A percentile compares a stretch with the other conserved stretches of the same genome.
phyloP scores from a whole-genome alignment of 2,329 filamentous ascomycete species.

The Zymoseptoria pseudotritici region DNA sequence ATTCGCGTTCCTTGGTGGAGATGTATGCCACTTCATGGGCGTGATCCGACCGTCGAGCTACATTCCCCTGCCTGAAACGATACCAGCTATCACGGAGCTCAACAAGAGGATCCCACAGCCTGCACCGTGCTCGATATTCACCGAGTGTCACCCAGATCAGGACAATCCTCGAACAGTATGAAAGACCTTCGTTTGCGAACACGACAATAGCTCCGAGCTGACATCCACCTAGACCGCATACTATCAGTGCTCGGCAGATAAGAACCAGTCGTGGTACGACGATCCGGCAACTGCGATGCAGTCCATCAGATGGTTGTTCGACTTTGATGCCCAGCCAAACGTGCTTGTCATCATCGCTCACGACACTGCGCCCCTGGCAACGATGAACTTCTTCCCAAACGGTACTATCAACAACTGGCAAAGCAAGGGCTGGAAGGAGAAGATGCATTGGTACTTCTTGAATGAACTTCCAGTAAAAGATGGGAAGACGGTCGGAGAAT shows the following conservation, averaged over 20 bases:
- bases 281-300: slow-evolving; percentile 16
- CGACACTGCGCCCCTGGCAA: slow-evolving; percentile 14
- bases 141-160: slow-evolving; percentile 14
- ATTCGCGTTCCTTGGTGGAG: slow-evolving; percentile 20
- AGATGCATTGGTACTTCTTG: slow-evolving; percentile 20
- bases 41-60: slow-evolving; percentile 14
- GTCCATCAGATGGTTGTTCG: slow-evolving; percentile 12
- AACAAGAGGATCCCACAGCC: slow-evolving; percentile 12
- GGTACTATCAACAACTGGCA: slow-evolving; percentile 20
- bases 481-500: slow-evolving; percentile 6
- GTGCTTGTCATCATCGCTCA: slow-evolving; percentile 19
- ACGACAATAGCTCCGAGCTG: not conserved
- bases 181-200: not conserved
- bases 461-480: slow-evolving; percentile 16
- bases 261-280: slow-evolving; percentile 13
- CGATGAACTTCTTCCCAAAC: slow-evolving; percentile 15
- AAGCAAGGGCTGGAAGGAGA: slow-evolving; percentile 14
- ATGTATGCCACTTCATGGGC: slow-evolving; percentile 20
- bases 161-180: slow-evolving; percentile 4
- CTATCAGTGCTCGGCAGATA: slow-evolving; percentile 13
- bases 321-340: slow-evolving; percentile 19
- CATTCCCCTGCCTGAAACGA: slow-evolving; percentile 13
- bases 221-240: slow-evolving; percentile 5
- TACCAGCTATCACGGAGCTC: slow-evolving; percentile 11
- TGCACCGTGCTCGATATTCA: slow-evolving; percentile 17